phyloP scores from a whole-genome alignment of 177 flowering plant species.

The Vitis hybrid region DNA sequence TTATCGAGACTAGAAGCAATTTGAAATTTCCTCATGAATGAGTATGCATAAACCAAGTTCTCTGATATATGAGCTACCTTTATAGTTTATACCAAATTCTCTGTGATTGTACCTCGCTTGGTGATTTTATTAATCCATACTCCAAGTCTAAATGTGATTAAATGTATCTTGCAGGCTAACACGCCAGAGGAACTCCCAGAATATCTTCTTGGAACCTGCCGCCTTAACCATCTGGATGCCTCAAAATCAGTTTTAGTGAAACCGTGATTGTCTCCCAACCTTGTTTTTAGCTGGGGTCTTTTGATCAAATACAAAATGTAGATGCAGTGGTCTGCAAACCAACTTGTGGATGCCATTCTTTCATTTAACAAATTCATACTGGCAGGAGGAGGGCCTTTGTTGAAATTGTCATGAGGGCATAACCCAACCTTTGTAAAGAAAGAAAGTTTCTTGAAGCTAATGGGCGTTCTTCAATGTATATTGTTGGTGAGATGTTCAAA shows the following conservation, averaged over 20 bases:
- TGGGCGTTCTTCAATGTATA: background rate
- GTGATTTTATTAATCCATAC: too few relatives aligned
- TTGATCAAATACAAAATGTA: background rate
- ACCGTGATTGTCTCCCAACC: conserved; percentile 13
- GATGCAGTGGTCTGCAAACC: background rate
- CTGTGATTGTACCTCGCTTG: too few relatives aligned
- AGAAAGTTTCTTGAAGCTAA: background rate
- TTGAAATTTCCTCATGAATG: too few relatives aligned
- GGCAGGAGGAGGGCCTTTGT: background rate
- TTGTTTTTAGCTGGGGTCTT: background rate
- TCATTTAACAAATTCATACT: conserved; percentile 16
- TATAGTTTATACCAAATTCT: too few relatives aligned
- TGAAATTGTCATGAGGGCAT: conserved; percentile 3
- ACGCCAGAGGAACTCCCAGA: conserved; percentile 59
- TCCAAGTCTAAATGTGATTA: background rate
- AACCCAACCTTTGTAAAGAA: conserved; percentile 15
- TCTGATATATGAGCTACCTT: too few relatives aligned
- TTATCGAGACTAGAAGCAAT: too few relatives aligned
- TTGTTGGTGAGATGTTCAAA: background rate
- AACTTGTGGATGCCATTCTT: conserved; percentile 17
- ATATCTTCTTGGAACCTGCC: conserved; percentile 54
- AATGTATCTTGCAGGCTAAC: conserved; percentile 34
- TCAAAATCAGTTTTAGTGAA: conserved; percentile 37
- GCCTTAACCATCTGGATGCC: conserved; percentile 54
- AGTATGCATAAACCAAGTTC: too few relatives aligned